Evolutionary conservation across 2,329 filamentous ascomycete species (phyloP).

Genomic region (Aspergillus nomiae): DNA sequence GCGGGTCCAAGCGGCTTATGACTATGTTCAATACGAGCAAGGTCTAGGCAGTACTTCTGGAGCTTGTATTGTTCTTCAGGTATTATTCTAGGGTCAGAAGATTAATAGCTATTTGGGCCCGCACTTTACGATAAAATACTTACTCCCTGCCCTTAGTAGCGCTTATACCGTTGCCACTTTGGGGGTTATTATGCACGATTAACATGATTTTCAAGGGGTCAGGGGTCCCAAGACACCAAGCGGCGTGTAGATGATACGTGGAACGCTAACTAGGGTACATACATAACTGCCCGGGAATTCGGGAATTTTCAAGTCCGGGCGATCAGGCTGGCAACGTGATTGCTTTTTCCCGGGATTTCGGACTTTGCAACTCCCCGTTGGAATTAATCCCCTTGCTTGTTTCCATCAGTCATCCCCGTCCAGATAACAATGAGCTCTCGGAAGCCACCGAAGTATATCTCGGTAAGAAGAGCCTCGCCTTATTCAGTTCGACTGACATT

Average conservation of each 20-base stretch:
- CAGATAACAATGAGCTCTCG: not conserved
- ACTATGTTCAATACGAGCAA: not conserved
- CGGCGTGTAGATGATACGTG: not conserved
- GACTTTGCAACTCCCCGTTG: not conserved
- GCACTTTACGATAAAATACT: too few species aligned
- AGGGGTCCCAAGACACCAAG: too few species aligned
- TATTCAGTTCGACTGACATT: not conserved
- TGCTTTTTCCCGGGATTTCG: slow-evolving; percentile 6
- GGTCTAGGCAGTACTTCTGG: not conserved
- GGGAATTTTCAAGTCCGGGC: not conserved
- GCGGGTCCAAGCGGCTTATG: not conserved
- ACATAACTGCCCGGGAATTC: not conserved
- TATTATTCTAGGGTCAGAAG: not conserved
- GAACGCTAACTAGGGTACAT: too few species aligned
- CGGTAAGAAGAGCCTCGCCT: slow-evolving; percentile 4
- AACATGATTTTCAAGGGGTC: not conserved
- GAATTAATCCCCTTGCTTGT: too few species aligned
- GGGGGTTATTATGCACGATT: too few species aligned
- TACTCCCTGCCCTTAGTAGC: not conserved
- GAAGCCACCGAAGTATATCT: slow-evolving; percentile 8
- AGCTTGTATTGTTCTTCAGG: too few species aligned
- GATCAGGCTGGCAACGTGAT: not conserved
- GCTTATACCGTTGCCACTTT: not conserved
- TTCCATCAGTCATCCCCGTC: not conserved
- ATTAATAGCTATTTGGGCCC: not conserved